Evolutionary conservation across 2,329 filamentous ascomycete genomes (phyloP).

Genomic region (Meredithiella fracta): DNA sequence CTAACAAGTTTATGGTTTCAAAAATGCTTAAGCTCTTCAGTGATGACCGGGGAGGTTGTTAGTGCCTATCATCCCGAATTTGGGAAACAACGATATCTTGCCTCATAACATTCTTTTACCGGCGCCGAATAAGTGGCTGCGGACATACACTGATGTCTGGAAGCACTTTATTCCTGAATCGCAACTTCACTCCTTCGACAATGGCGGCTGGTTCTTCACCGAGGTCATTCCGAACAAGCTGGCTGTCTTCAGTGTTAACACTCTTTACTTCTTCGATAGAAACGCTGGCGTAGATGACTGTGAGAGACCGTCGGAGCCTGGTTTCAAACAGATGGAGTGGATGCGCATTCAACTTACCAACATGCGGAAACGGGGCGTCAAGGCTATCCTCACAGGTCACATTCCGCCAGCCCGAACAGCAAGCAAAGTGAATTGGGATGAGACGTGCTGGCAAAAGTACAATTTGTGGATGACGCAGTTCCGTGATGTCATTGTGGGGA

Average conservation of each 20-base stretch:
- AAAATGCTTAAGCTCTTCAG: slow-evolving; percentile 64
- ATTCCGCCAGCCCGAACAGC: slow-evolving; percentile 78
- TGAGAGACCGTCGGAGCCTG: slow-evolving; percentile 59
- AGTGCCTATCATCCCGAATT: slow-evolving; percentile 73
- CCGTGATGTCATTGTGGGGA: slow-evolving; percentile 69
- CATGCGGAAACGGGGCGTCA: slow-evolving; percentile 70
- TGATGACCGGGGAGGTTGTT: slow-evolving; percentile 38
- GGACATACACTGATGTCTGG: slow-evolving; percentile 66
- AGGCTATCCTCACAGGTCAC: slow-evolving; percentile 86
- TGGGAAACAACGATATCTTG: slow-evolving; percentile 95
- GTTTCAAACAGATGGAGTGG: slow-evolving; percentile 94
- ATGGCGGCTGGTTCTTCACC: slow-evolving; percentile 86
- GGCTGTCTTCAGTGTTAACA: slow-evolving; percentile 87
- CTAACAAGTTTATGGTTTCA: slow-evolving; percentile 59
- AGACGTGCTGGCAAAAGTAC: slow-evolving; percentile 97
- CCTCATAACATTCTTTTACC: slow-evolving; percentile 84
- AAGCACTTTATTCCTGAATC: slow-evolving; percentile 73
- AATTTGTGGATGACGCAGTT: slow-evolving; percentile 80
- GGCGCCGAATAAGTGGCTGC: slow-evolving; percentile 78
- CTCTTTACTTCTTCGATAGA: slow-evolving; percentile 85
- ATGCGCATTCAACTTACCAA: slow-evolving; percentile 74
- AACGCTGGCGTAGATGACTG: slow-evolving; percentile 93
- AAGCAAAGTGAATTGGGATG: slow-evolving; percentile 81
- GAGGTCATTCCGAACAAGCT: slow-evolving; percentile 79
- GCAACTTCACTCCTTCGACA: slow-evolving; percentile 78